phyloP scores from a whole-genome alignment of 176 grass and related monocot genomes.

The Lolium perenne region DNA sequence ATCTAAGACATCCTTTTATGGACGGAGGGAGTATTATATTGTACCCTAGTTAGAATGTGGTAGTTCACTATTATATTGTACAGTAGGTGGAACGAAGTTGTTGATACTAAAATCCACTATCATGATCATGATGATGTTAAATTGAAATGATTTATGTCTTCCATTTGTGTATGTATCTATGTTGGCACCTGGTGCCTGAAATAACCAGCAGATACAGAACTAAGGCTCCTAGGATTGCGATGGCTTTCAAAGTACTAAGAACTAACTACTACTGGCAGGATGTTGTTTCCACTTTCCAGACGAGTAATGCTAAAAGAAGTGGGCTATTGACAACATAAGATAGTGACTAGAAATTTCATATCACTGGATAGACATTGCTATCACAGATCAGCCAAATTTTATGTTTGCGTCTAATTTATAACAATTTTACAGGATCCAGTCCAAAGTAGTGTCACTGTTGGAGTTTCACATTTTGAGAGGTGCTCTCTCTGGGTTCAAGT shows the following conservation, averaged over 20 bases:
- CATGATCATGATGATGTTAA: neutral
- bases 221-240: too few relatives aligned
- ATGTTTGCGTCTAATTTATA: conserved; percentile 3
- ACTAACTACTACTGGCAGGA: neutral
- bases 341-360: neutral
- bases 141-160: neutral
- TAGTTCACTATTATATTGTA: too few relatives aligned
- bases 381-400: neutral
- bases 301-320: conserved; percentile 24
- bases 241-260: neutral
- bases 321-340: conserved; percentile 14
- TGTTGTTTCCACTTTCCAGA: conserved; percentile 37
- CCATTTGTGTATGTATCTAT: neutral
- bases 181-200: neutral
- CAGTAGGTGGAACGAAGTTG: too few relatives aligned
- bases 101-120: too few relatives aligned
- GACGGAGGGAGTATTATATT: neutral
- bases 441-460: conserved; percentile 92
- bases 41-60: neutral
- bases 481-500: conserved; percentile 97
- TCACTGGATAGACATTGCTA: conserved; percentile 4
- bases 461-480: conserved; percentile 99
- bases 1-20: too few relatives aligned
- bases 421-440: conserved; percentile 75
- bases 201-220: too few relatives aligned